These are phyloP conservation scores for Davidsoniella eucalypti DNA, from an alignment of 2,329 filamentous ascomycete genomes.

Conservation along the genomic window DNA sequence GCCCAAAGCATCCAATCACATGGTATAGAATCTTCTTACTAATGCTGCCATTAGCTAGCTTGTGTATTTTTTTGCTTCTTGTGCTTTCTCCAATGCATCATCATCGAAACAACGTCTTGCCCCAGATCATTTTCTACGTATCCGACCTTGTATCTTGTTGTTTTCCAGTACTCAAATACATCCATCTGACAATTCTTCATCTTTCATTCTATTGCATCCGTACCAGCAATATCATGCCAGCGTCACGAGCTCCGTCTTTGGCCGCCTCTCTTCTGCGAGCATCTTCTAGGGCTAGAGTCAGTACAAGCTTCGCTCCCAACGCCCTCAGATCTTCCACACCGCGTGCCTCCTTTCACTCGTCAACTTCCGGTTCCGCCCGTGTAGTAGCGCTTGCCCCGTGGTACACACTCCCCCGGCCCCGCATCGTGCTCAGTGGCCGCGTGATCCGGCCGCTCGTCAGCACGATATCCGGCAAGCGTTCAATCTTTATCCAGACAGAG, in stretches of 20 bases:
- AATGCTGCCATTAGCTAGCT: background rate
- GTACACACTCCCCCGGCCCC: slow-evolving; percentile 8
- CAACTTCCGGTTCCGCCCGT: slow-evolving; percentile 1
- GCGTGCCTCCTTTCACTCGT: background rate
- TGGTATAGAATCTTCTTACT: slow-evolving; percentile 5
- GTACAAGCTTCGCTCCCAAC: background rate
- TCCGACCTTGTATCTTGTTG: background rate
- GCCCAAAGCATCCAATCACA: slow-evolving; percentile 1
- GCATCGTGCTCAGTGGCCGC: slow-evolving; percentile 13
- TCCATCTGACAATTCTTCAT: background rate
- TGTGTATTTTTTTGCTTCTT: too few species aligned
- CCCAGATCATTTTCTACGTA: background rate
- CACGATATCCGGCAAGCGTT: slow-evolving; percentile 34
- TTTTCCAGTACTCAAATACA: background rate
- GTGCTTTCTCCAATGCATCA: too few species aligned
- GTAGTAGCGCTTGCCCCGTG: slow-evolving; percentile 13
- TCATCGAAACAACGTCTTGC: background rate
- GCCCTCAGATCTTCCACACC: background rate
- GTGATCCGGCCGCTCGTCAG: slow-evolving; percentile 15
- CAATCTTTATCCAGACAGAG: slow-evolving; percentile 96
- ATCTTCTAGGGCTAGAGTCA: slow-evolving; percentile 1
- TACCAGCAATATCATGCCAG: background rate
- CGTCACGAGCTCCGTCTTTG: slow-evolving; percentile 3
- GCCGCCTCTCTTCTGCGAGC: slow-evolving; percentile 11
- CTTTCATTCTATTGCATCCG: too few species aligned